Evolutionary conservation across 2,329 filamentous ascomycete species (phyloP).

Genomic region (Pseudohalonectria lignicola): DNA sequence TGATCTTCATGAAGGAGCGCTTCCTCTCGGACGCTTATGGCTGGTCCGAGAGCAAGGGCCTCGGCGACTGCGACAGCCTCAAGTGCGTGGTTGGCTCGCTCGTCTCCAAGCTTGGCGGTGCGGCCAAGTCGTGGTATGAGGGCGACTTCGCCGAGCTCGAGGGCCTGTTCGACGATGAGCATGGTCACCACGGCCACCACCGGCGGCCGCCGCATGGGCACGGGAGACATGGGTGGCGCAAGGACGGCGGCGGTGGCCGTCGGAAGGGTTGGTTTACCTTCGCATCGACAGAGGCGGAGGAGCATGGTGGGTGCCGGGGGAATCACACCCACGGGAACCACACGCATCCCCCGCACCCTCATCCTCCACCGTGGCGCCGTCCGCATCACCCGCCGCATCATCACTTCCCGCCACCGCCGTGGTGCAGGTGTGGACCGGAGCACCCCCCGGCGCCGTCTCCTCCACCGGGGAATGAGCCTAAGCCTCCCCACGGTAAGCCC

Average conservation of each 20-base stretch:
- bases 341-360: slow-evolving; percentile 10
- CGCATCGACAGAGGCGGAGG: too few species aligned
- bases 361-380: slow-evolving; percentile 8
- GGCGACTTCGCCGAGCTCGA: slow-evolving; percentile 10
- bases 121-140: slow-evolving; percentile 19
- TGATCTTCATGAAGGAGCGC: slow-evolving; percentile 29
- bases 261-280: too few species aligned
- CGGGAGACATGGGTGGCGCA: slow-evolving; percentile 6
- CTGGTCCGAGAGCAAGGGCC: slow-evolving; percentile 9
- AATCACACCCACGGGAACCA: slow-evolving; percentile 13
- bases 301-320: too few species aligned
- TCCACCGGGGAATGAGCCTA: too few species aligned
- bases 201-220: slow-evolving; percentile 6
- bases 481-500: slow-evolving; percentile 15
- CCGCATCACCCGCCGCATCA: slow-evolving; percentile 10
- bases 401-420: slow-evolving; percentile 13
- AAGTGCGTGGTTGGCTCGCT: slow-evolving; percentile 31
- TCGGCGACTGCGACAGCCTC: slow-evolving; percentile 25
- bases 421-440: slow-evolving; percentile 17
- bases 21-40: slow-evolving; percentile 24
- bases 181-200: slow-evolving; percentile 10
- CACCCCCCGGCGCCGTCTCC: too few species aligned
- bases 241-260: too few species aligned
- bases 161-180: slow-evolving; percentile 11
- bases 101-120: slow-evolving; percentile 24